Conservation (phyloP, 768 basidiomycete species). For the Mycena rosella region DNA sequence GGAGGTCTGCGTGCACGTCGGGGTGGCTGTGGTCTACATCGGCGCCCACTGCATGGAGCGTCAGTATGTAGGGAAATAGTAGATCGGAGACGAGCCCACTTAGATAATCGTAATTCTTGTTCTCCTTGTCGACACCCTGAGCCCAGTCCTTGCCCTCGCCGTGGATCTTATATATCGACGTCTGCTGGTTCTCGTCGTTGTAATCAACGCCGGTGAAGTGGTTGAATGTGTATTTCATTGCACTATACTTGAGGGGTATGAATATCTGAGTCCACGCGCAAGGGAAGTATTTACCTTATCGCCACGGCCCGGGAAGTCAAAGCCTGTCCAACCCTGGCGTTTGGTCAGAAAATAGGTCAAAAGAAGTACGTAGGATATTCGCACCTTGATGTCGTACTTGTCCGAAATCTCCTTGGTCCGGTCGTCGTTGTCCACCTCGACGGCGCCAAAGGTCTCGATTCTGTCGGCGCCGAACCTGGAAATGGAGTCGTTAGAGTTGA, state of each 20-base stretch:
- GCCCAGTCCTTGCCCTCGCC: conserved; percentile 73
- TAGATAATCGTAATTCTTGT: conserved; percentile 74
- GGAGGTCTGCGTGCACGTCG: conserved; percentile 67
- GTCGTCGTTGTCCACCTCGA: conserved; percentile 62
- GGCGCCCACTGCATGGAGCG: conserved; percentile 31
- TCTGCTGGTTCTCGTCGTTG: conserved; percentile 65
- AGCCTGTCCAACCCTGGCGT: conserved; percentile 70
- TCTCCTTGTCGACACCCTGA: conserved; percentile 68
- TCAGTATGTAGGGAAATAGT: not conserved
- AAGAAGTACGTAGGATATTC: not conserved
- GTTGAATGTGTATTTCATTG: conserved; percentile 66
- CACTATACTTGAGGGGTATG: conserved; percentile 57
- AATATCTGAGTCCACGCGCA: not conserved
- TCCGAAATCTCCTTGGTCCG: conserved; percentile 49
- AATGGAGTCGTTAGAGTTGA: not conserved
- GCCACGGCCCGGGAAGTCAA: conserved; percentile 71
- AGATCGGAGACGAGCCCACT: conserved; percentile 43
- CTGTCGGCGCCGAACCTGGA: conserved; percentile 72
- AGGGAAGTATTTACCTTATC: conserved; percentile 56
- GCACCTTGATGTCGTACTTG: conserved; percentile 36
- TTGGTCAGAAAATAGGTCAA: not conserved
- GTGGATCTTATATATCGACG: conserved; percentile 68
- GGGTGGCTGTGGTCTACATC: conserved; percentile 74
- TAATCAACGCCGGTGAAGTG: conserved; percentile 78
- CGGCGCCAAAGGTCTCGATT: conserved; percentile 66